Conservation (phyloP, 2,329 filamentous ascomycete genomes). For the Fusarium irregulare region DNA sequence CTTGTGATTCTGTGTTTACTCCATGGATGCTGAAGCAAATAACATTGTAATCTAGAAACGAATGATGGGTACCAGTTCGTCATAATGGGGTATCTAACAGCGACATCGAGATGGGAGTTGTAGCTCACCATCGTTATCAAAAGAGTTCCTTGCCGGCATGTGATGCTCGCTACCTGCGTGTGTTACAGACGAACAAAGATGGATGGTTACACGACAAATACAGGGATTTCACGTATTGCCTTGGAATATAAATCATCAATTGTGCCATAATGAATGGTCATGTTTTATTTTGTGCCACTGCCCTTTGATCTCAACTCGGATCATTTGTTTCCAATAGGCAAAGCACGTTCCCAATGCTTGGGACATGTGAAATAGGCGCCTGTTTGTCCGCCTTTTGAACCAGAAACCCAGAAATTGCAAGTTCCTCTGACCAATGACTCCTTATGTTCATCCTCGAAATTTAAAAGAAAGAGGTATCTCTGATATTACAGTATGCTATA, state of each 20-base stretch:
- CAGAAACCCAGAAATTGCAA: slow-evolving; percentile 31
- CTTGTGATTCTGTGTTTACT: not conserved
- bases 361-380: slow-evolving; percentile 17
- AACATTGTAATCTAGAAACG: not conserved
- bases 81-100: slow-evolving; percentile 4
- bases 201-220: not conserved
- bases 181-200: not conserved
- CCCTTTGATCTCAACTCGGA: slow-evolving; percentile 19
- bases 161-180: slow-evolving; percentile 13
- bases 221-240: slow-evolving; percentile 7
- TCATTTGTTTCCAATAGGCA: slow-evolving; percentile 17
- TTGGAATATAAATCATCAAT: slow-evolving; percentile 20
- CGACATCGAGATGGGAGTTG: slow-evolving; percentile 22
- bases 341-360: slow-evolving; percentile 21
- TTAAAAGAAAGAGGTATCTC: slow-evolving; percentile 49
- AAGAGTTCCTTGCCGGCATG: slow-evolving; percentile 21
- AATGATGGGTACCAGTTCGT: not conserved
- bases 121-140: not conserved
- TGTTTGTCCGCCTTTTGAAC: slow-evolving; percentile 24
- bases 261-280: slow-evolving; percentile 32
- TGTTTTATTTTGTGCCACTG: slow-evolving; percentile 41
- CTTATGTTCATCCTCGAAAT: slow-evolving; percentile 39
- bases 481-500: slow-evolving; percentile 51
- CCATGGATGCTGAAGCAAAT: not conserved
- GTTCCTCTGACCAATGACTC: slow-evolving; percentile 40